Base-by-base conservation (phyloP, 305 asterid genomes). In the Plantago coronopus region DNA sequence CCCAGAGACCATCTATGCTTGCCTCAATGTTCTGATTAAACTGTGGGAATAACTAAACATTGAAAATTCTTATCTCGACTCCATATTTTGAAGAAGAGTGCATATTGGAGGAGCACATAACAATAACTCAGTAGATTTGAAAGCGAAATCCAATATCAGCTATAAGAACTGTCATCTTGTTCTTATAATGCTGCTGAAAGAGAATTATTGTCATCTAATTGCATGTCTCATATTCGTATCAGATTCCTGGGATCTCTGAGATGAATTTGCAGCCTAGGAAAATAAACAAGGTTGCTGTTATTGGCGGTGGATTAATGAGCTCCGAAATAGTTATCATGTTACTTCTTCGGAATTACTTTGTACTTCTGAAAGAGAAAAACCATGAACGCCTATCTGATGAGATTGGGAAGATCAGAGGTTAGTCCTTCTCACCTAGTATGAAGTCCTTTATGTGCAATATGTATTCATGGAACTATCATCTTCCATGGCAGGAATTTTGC, bases 241-340 rank as follows among this genome's bases (percentile, higher is more conserved):
- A 81, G 84, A 46, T 78, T 58, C 76, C 83, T 65, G 77, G 76
- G 57, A 59, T 70, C 51, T 72, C 77, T 69, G 66, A 54, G 56
- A 47, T 34, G 66, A 76, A 72, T 29, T 73, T 83, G 69, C 71
- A 54, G 63, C 81, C 86, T 17, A 81, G 79, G 61, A 75, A 72
- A 62, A 72, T 78, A 54, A 67, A 51, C 19, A 80, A 81, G 72
- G 77, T 78, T 72, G 91, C 80, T 60, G 64, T 83, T 74, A 22
- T 83, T 51, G 84, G 80, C 57, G 87, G 83, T 43, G 91, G 87
- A 55, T 17, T 69, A 48, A 63, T 76, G 81, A 78, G 82, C 48
- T 68, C 80, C 23, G 76, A 71, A 29, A 74, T 80, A 63, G 87
- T 78, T 54, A 63, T 79, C 19, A 53, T 66, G 48, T 68, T 83